A percentile compares a stretch with the other conserved stretches of the same genome.
Evolutionary conservation across 305 asterid genomes (phyloP).

Genomic region (Caryopteris hybrid): DNA sequence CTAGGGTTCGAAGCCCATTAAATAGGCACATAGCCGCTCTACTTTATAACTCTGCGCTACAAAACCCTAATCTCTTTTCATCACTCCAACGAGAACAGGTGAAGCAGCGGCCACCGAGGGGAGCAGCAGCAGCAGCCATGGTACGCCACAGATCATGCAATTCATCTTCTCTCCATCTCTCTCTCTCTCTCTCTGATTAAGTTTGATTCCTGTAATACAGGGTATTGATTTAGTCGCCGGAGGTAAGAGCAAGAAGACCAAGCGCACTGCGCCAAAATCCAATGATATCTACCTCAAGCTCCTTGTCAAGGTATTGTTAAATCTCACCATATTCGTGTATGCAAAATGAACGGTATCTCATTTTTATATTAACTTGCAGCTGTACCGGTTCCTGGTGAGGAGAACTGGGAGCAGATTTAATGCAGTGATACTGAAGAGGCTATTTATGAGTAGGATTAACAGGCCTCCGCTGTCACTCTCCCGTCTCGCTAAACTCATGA

Average conservation of each 20-base stretch:
- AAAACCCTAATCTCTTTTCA: constrained; percentile 19
- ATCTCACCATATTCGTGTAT: too few species aligned
- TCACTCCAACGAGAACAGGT: constrained; percentile 4
- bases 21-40: neutral
- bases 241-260: constrained; percentile 78
- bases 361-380: constrained; percentile 36
- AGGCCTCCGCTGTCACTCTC: constrained; percentile 85
- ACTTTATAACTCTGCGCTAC: constrained; percentile 4
- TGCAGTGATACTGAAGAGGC: constrained; percentile 78
- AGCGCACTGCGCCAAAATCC: constrained; percentile 77
- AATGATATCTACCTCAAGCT: constrained; percentile 67
- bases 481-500: constrained; percentile 59
- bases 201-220: constrained; percentile 24
- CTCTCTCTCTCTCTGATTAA: neutral
- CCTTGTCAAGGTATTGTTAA: constrained; percentile 55
- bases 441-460: constrained; percentile 86
- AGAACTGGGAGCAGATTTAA: constrained; percentile 86
- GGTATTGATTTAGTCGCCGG: constrained; percentile 85
- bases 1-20: constrained; percentile 10
- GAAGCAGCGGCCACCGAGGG: neutral
- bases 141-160: constrained; percentile 15
- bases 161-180: neutral
- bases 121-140: constrained; percentile 32
- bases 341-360: too few species aligned
- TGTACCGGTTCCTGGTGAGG: constrained; percentile 82